Percentiles rank a stretch among this genome's conserved stretches.
phyloP scores from a whole-genome alignment of 495 filamentous ascomycete species.

The Aspergillus biplanus region DNA sequence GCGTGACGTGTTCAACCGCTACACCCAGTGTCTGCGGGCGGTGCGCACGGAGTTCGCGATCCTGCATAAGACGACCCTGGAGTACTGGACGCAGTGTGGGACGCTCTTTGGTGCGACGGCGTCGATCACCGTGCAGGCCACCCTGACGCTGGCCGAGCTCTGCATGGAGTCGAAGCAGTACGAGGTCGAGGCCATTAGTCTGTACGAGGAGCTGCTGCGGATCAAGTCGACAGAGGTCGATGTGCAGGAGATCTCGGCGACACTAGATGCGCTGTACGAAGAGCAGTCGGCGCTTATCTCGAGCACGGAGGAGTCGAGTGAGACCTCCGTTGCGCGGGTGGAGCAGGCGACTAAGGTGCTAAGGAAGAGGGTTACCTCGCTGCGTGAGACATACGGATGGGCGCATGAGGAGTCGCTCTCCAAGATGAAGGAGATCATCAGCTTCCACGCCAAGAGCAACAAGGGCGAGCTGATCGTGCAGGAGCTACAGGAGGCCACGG shows the following conservation, averaged over 20 bases:
- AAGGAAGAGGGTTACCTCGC: constrained; percentile 34
- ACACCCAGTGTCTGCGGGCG: constrained; percentile 40
- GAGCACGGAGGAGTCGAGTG: constrained; percentile 26
- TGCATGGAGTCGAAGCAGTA: constrained; percentile 45
- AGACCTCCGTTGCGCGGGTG: constrained; percentile 33
- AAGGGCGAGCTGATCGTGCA: constrained; percentile 31
- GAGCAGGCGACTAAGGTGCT: constrained; percentile 36
- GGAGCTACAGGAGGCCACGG: constrained; percentile 42
- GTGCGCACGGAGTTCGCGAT: constrained; percentile 36
- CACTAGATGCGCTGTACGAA: constrained; percentile 43
- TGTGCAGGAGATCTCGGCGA: constrained; percentile 38
- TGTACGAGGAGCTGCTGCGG: constrained; percentile 44
- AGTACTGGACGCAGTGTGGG: constrained; percentile 39
- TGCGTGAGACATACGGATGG: constrained; percentile 43
- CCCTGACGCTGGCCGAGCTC: constrained; percentile 41
- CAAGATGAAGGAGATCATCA: constrained; percentile 40
- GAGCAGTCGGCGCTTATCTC: constrained; percentile 36
- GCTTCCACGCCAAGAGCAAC: constrained; percentile 38
- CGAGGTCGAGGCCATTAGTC: constrained; percentile 38
- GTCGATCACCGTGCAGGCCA: constrained; percentile 42
- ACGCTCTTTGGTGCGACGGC: constrained; percentile 38
- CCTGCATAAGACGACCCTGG: constrained; percentile 39
- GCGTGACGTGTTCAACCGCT: constrained; percentile 37
- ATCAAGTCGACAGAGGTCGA: constrained; percentile 33
- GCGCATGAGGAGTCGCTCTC: constrained; percentile 44